phyloP scores from a whole-genome alignment of 2,329 filamentous ascomycete species.

The Colletotrichum navitas region DNA sequence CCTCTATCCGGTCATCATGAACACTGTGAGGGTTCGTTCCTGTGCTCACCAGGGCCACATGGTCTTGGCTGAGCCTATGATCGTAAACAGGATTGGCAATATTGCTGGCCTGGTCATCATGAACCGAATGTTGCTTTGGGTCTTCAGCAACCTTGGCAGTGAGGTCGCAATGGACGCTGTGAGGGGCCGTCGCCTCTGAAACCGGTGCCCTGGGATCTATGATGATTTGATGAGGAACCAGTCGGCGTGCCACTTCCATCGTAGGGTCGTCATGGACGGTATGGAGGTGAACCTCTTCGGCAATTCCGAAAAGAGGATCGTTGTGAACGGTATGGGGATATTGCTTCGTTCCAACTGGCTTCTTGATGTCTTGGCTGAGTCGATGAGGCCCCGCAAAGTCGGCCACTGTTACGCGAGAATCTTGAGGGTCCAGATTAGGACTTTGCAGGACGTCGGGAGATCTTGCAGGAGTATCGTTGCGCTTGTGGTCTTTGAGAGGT shows the following conservation, averaged over 20 bases:
- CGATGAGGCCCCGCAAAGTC: conserved; percentile 22
- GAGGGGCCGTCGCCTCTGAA: not conserved
- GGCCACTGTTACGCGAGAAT: conserved; percentile 16
- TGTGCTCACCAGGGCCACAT: not conserved
- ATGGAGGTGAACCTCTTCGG: conserved; percentile 28
- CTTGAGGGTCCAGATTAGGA: conserved; percentile 7
- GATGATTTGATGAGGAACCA: conserved; percentile 20
- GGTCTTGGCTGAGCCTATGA: conserved; percentile 31
- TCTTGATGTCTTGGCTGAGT: conserved; percentile 23
- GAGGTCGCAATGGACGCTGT: conserved; percentile 21
- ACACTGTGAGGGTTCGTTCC: conserved; percentile 2
- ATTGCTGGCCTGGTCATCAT: conserved; percentile 10
- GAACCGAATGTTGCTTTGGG: conserved; percentile 16
- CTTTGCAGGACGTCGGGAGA: conserved; percentile 29
- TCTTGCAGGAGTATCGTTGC: conserved; percentile 31
- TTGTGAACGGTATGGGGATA: conserved; percentile 20
- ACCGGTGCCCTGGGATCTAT: conserved; percentile 10
- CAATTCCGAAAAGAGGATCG: conserved; percentile 25
- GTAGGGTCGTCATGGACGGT: conserved; percentile 28
- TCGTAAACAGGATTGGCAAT: conserved; percentile 7
- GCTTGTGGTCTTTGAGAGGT: not conserved
- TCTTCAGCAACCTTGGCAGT: conserved; percentile 10
- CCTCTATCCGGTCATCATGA: conserved; percentile 22
- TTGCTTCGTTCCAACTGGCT: conserved; percentile 5
- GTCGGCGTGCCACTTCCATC: conserved; percentile 3